phyloP scores from a whole-genome alignment of 1,284 basidiomycete genomes.

The Ceratobasidium sp. region DNA sequence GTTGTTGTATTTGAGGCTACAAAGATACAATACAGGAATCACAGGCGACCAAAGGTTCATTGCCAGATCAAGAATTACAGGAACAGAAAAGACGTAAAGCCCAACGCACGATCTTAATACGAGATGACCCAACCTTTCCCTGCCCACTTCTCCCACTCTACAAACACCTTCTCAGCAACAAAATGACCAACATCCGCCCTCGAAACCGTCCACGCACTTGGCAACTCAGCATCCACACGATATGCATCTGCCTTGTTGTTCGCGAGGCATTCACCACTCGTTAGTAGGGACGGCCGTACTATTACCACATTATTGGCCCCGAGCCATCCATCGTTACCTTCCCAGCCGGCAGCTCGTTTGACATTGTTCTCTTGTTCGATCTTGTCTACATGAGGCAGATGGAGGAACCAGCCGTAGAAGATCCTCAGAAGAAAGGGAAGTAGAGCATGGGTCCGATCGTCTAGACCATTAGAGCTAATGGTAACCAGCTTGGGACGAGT shows the following conservation, averaged over 20 bases:
- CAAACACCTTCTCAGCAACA: slow-evolving; percentile 65
- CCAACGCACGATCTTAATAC: slow-evolving; percentile 19
- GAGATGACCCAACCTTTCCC: slow-evolving; percentile 57
- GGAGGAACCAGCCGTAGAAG: slow-evolving; percentile 63
- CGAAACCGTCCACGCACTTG: slow-evolving; percentile 67
- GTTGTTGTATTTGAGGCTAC: too few species aligned
- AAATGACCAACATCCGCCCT: slow-evolving; percentile 75
- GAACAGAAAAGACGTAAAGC: not conserved
- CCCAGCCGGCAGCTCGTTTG: slow-evolving; percentile 58
- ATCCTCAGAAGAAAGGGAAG: slow-evolving; percentile 66
- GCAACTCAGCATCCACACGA: slow-evolving; percentile 58
- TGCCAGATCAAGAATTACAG: too few species aligned
- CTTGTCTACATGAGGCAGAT: slow-evolving; percentile 68
- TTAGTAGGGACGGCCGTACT: slow-evolving; percentile 68
- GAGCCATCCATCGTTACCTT: slow-evolving; percentile 57
- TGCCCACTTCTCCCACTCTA: slow-evolving; percentile 67
- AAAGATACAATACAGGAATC: too few species aligned
- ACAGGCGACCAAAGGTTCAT: too few species aligned
- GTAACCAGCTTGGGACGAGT: slow-evolving; percentile 65
- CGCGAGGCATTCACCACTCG: slow-evolving; percentile 68
- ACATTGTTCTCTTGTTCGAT: slow-evolving; percentile 65
- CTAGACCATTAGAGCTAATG: slow-evolving; percentile 68
- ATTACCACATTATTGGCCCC: slow-evolving; percentile 64
- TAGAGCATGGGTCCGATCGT: slow-evolving; percentile 59
- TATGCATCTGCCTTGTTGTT: slow-evolving; percentile 57